Percentiles rank a stretch among this genome's conserved stretches.
These are phyloP conservation scores for Pseudogymnoascus sp. DNA, from an alignment of 2,329 filamentous ascomycete genomes.

Conservation along the genomic window DNA sequence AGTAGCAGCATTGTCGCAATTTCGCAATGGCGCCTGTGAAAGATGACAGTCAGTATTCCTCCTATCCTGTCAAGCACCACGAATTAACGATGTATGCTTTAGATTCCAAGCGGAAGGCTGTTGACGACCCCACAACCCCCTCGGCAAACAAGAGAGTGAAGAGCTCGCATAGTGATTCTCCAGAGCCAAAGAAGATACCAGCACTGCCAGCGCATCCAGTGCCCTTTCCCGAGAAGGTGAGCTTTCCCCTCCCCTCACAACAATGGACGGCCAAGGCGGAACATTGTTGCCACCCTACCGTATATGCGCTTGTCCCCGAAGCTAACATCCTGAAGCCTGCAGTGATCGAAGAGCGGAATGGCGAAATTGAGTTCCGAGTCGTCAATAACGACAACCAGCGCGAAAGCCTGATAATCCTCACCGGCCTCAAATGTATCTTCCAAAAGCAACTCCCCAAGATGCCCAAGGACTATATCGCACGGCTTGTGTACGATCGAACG, in stretches of 20 bases:
- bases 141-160: slow-evolving; percentile 59
- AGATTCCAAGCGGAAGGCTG: slow-evolving; percentile 66
- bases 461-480: slow-evolving; percentile 98
- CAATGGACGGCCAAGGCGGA: neutral
- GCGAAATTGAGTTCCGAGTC: slow-evolving; percentile 93
- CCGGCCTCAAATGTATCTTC: slow-evolving; percentile 93
- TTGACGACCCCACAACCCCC: slow-evolving; percentile 54
- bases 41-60: neutral
- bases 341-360: slow-evolving; percentile 85
- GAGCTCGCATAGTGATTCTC: slow-evolving; percentile 34
- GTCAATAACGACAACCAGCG: slow-evolving; percentile 91
- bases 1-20: neutral
- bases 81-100: neutral
- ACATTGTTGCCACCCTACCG: neutral
- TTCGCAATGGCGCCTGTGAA: neutral
- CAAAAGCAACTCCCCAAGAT: slow-evolving; percentile 98
- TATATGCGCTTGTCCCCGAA: slow-evolving; percentile 8
- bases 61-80: neutral
- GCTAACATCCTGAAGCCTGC: slow-evolving; percentile 52
- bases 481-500: slow-evolving; percentile 92
- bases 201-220: slow-evolving; percentile 52
- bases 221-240: slow-evolving; percentile 81
- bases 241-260: slow-evolving; percentile 13
- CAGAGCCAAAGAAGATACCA: slow-evolving; percentile 43
- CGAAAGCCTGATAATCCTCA: slow-evolving; percentile 88